Conservation (phyloP, 2,329 filamentous ascomycete species). For the Ilyonectria mors-panacis region DNA sequence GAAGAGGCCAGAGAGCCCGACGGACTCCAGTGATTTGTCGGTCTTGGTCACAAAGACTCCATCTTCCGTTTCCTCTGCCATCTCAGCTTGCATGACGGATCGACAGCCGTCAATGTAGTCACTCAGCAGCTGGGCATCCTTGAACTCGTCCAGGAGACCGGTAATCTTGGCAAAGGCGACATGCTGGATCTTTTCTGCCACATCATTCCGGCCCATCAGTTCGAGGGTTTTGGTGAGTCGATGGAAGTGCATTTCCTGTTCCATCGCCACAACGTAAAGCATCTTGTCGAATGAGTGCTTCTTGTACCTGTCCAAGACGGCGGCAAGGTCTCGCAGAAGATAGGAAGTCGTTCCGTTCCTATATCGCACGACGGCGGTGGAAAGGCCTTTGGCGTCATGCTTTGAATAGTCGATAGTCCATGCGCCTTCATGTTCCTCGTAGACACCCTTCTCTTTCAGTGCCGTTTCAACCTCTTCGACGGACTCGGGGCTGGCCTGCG, state of each 20-base stretch:
- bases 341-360: constrained; percentile 62
- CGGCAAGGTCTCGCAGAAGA: constrained; percentile 80
- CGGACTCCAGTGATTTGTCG: constrained; percentile 27
- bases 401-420: constrained; percentile 79
- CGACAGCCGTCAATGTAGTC: constrained; percentile 39
- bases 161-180: constrained; percentile 70
- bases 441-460: constrained; percentile 72
- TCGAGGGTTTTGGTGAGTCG: constrained; percentile 75
- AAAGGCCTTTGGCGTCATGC: constrained; percentile 80
- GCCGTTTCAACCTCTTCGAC: constrained; percentile 72
- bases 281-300: constrained; percentile 80
- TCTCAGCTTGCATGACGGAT: constrained; percentile 5
- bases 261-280: constrained; percentile 82
- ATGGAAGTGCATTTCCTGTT: constrained; percentile 80
- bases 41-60: constrained; percentile 23
- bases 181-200: constrained; percentile 53
- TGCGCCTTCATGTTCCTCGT: constrained; percentile 76
- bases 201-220: constrained; percentile 53
- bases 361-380: constrained; percentile 76
- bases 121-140: constrained; percentile 34
- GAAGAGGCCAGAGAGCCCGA: constrained; percentile 36
- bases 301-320: constrained; percentile 74
- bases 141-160: constrained; percentile 32
- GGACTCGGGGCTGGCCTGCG: constrained; percentile 65
- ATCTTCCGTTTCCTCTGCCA: constrained; percentile 33